phyloP scores from a whole-genome alignment of 140 eudicot genomes.

The Anethum foeniculum region DNA sequence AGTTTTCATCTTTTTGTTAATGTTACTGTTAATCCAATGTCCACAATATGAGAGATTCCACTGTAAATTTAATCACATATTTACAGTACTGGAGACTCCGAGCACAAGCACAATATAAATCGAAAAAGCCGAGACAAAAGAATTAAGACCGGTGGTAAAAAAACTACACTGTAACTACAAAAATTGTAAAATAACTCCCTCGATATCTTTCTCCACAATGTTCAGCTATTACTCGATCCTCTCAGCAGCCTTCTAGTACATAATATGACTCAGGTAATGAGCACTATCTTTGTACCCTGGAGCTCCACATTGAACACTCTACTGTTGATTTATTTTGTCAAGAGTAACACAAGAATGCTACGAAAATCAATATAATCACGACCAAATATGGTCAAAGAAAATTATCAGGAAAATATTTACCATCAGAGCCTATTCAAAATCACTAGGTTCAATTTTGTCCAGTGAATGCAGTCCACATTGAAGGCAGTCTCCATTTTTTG shows the following conservation, averaged over 20 bases:
- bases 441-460: slow-evolving; percentile 15
- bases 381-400: slow-evolving; percentile 9
- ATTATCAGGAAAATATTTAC: slow-evolving; percentile 12
- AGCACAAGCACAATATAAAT: too few species aligned
- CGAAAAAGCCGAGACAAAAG: neutral
- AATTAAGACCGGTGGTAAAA: neutral
- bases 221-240: neutral
- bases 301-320: slow-evolving; percentile 3
- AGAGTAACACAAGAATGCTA: neutral
- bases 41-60: neutral
- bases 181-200: neutral
- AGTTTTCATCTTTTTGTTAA: neutral
- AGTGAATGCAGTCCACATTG: slow-evolving; percentile 19
- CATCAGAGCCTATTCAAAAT: neutral
- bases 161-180: neutral
- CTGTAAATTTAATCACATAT: neutral
- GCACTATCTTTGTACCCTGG: neutral
- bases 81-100: too few species aligned
- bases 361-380: neutral
- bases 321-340: slow-evolving; percentile 6
- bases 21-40: neutral
- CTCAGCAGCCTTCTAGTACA: neutral
- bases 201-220: neutral
- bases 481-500: slow-evolving; percentile 85
- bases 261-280: slow-evolving; percentile 1